These are phyloP conservation scores for Marasmius tenuissimus DNA, from an alignment of 1,284 basidiomycete genomes.

Conservation along the genomic window DNA sequence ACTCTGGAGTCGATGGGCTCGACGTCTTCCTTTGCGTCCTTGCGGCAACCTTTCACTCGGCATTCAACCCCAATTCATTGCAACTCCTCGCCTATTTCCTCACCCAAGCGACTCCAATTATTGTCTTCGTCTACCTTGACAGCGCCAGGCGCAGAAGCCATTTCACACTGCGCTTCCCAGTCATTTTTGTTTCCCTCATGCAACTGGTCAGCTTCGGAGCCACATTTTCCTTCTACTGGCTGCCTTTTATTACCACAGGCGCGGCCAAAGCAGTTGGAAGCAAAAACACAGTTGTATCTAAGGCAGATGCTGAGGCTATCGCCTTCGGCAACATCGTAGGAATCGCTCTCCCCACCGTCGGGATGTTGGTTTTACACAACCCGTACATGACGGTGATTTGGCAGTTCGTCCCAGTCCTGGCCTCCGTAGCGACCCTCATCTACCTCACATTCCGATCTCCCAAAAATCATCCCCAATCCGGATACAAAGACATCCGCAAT, in stretches of 20 bases:
- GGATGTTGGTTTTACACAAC: slow-evolving; percentile 32
- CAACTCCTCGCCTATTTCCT: slow-evolving; percentile 32
- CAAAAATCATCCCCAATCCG: slow-evolving; percentile 6
- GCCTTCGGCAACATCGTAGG: slow-evolving; percentile 40
- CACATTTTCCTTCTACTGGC: slow-evolving; percentile 41
- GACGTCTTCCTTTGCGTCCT: slow-evolving; percentile 37
- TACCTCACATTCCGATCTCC: slow-evolving; percentile 23
- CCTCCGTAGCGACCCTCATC: slow-evolving; percentile 26
- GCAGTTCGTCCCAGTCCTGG: slow-evolving; percentile 44
- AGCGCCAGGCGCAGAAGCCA: slow-evolving; percentile 26
- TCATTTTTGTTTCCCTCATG: slow-evolving; percentile 30
- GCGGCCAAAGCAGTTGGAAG: slow-evolving; percentile 17
- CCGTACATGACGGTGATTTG: slow-evolving; percentile 40
- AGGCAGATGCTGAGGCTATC: slow-evolving; percentile 42
- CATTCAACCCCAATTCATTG: slow-evolving; percentile 20
- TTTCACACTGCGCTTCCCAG: slow-evolving; percentile 28
- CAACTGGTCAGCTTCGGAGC: slow-evolving; percentile 37
- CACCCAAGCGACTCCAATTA: slow-evolving; percentile 22
- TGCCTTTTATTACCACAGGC: slow-evolving; percentile 37
- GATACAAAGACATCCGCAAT: slow-evolving; percentile 2
- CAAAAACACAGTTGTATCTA: slow-evolving; percentile 25
- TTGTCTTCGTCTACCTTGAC: slow-evolving; percentile 31
- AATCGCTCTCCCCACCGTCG: slow-evolving; percentile 33
- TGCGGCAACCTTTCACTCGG: slow-evolving; percentile 31
- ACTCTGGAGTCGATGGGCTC: slow-evolving; percentile 27